Base-by-base conservation (phyloP, 352 stramenopile species). In the Phytophthora sojae region DNA sequence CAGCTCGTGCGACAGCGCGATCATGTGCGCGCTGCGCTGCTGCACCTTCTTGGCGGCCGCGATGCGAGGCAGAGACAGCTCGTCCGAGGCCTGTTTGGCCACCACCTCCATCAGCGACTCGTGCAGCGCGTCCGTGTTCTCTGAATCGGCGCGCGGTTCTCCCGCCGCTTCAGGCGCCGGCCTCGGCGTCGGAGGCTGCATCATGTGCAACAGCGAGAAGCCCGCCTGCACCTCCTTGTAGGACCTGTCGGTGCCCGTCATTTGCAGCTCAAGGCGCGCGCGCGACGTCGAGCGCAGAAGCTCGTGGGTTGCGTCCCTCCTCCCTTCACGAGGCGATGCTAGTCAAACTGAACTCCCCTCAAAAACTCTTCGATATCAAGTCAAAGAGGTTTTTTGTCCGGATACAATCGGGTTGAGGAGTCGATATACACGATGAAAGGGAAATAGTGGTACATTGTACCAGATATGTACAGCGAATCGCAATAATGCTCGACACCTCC, bases 191-290 rank as follows among this genome's bases (percentile, higher is more conserved):
- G 9, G 32, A 14, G 67, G 61, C 57, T 86, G 80, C 81, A 82
- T 87, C 85, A 92, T 92, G 59, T 81, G 69, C 54, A 92, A 70
- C 51, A 92, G 65, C 61, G 85, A 90, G 29, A 91, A 78, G 8
- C 85, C 77, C 5, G 82, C 85, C 59, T 91, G 79, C 35, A 90
- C 73, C 52, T 92, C 85, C 49, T 87, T 88, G 32, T 82, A 69
- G 11, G 74, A 80, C 63, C 89, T 81, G 60, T 54, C 54, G 8
- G 32, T 42, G 6, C 39, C 57, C 39, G 64, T 25, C 62, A 71
- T 75, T 14, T 29, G n/a, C 51, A 47, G 50, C 15, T 7, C 30
- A 19, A 21, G 30, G 26, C 21, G 35, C 39, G 55, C 12, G 15
- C 23, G n/a, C 30, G 47, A 58, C 9, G 26, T n/a, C n/a, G n/a